Evolutionary conservation across 2,329 filamentous ascomycete species (phyloP).

Genomic region (Epichloe bromicola): DNA sequence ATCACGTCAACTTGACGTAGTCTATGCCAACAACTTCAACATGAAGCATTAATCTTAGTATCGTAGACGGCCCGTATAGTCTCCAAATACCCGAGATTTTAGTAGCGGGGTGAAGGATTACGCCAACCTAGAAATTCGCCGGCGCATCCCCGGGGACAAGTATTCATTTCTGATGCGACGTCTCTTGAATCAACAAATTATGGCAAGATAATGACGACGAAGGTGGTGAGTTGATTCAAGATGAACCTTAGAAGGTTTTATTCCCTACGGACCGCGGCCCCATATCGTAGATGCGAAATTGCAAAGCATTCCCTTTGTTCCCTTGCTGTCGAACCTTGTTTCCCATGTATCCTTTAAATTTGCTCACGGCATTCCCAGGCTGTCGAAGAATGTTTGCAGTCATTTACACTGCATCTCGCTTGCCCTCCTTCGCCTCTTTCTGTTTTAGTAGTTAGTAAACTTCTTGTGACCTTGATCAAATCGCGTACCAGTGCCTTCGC

Average conservation of each 20-base stretch:
- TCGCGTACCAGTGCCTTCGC: constrained; percentile 86
- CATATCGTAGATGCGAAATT: background rate
- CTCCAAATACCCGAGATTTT: too few species aligned
- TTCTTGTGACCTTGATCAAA: background rate
- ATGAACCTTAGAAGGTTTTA: background rate
- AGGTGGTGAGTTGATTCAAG: background rate
- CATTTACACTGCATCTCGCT: constrained; percentile 68
- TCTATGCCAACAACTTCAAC: background rate
- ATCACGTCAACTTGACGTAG: too few species aligned
- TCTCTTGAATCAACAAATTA: background rate
- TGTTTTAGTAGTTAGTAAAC: constrained; percentile 31
- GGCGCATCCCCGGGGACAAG: background rate
- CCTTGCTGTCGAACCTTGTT: background rate
- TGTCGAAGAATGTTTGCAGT: background rate
- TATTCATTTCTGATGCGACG: background rate
- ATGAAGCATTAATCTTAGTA: too few species aligned
- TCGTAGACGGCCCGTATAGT: too few species aligned
- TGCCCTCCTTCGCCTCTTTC: constrained; percentile 98
- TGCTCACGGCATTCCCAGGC: background rate
- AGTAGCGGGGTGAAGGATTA: too few species aligned
- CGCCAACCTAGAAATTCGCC: background rate
- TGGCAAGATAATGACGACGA: background rate
- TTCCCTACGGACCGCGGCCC: background rate
- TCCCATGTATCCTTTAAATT: background rate
- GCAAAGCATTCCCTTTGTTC: background rate